phyloP scores from a whole-genome alignment of 176 grass and related monocot genomes.

The Aegilops umbellulata region DNA sequence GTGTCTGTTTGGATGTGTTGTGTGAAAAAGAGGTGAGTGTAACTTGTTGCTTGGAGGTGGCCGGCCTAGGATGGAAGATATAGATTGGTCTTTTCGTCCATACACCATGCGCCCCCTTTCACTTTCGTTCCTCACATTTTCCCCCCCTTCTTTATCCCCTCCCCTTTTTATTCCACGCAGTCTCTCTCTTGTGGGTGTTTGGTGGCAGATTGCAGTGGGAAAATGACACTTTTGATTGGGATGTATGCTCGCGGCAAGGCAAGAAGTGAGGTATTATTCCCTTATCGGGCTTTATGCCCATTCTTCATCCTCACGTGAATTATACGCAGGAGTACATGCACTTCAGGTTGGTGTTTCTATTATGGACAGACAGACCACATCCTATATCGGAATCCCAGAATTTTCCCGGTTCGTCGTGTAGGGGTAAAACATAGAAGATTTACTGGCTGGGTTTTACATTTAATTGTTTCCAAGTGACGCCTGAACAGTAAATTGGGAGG shows the following conservation, averaged over 20 bases:
- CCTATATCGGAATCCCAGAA: not conserved
- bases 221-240: slow-evolving; percentile 55
- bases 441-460: too few relatives aligned
- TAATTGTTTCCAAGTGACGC: too few relatives aligned
- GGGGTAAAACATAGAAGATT: not conserved
- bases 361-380: not conserved
- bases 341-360: not conserved
- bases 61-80: slow-evolving; percentile 38
- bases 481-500: too few relatives aligned
- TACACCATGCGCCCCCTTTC: slow-evolving; percentile 42
- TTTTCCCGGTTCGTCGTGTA: not conserved
- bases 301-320: slow-evolving; percentile 28
- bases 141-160: not conserved
- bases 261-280: slow-evolving; percentile 47
- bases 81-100: slow-evolving; percentile 58
- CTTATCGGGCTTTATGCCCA: slow-evolving; percentile 26
- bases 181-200: slow-evolving; percentile 29
- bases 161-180: slow-evolving; percentile 27
- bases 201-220: slow-evolving; percentile 45
- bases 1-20: slow-evolving; percentile 44
- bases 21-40: slow-evolving; percentile 33
- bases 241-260: slow-evolving; percentile 33
- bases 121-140: slow-evolving; percentile 24
- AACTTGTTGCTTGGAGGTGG: slow-evolving; percentile 36
- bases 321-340: not conserved